A percentile compares a stretch with the other conserved stretches of the same genome.
phyloP scores from a whole-genome alignment of 2,329 filamentous ascomycete species.

The Monilinia vaccinii-corymbosi region DNA sequence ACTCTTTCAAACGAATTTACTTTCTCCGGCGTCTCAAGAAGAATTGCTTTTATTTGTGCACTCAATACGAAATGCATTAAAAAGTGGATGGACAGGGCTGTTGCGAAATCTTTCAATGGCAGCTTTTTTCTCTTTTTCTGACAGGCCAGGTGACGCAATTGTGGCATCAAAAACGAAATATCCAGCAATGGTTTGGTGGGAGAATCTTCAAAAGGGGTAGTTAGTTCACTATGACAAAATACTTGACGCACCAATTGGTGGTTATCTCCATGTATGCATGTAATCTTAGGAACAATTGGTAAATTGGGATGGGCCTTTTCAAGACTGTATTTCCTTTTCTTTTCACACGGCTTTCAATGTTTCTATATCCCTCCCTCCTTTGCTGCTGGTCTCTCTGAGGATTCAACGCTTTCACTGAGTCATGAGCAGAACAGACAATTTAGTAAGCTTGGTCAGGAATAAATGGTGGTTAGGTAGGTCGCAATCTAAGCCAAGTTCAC shows the following conservation, averaged over 20 bases:
- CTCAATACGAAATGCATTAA: constrained; percentile 5
- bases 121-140: background rate
- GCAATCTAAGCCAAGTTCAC: background rate
- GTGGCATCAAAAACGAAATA: background rate
- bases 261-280: background rate
- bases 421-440: background rate
- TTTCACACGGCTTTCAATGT: background rate
- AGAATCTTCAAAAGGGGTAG: background rate
- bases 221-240: background rate
- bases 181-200: background rate
- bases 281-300: constrained; percentile 4
- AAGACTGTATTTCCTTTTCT: constrained; percentile 1
- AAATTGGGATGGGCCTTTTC: background rate
- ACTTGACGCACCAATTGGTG: background rate
- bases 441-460: background rate
- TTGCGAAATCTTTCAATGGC: background rate
- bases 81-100: background rate
- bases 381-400: background rate
- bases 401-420: background rate
- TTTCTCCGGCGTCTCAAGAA: constrained; percentile 6
- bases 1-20: constrained; percentile 4
- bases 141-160: background rate
- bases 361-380: background rate
- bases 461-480: background rate
- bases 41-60: constrained; percentile 1